Evolutionary conservation across 306 rosid genomes (phyloP), one percentile per base, ranked within the genome.

Genomic region (Cicer arietinum): DNA sequence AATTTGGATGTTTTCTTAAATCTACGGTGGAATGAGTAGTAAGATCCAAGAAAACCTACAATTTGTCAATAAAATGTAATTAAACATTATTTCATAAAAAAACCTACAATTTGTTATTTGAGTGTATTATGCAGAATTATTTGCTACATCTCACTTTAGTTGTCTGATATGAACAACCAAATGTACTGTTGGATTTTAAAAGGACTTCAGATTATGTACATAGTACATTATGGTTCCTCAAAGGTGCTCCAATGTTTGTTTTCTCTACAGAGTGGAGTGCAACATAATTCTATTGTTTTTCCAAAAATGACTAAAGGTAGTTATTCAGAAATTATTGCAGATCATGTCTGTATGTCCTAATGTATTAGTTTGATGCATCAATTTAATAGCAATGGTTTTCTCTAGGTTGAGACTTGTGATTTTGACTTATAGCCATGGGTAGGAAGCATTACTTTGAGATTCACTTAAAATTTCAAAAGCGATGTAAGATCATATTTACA

Each of bases 91-190:
- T 56, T 9, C 47, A 18, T 2, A 44, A 1, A 30, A n/a, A 16
- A 12, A 13, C 13, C 2, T 1, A 18, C 20, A 11, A 41, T 45
- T 45, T 44, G 12, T 53, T 8, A 69, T 17, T 61, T 70, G 74
- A 53, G 59, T 52, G 25, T 18, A 45, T 13, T 66, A 57, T 71
- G 65, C 47, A 57, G 69, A 59, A 62, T 70, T 18, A 10, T 53
- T 35, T 59, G 54, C 40, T 50, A n/a, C 6, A 39, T 40, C 6
- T 30, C 35, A 4, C 10, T n/a, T 48, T 39, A 35, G 51, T 56
- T 45, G 59, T 70, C 7, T 67, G 18, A 22, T 39, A 13, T 13
- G 37, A 61, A 16, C 4, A 3, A 43, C 5, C 7, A 8, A 5
- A 6, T 9, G 20, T 70, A 40, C 10, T 20, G 11, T 18, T 51